Base-by-base conservation (phyloP, 441 rosid genomes). In the Macaranga tanarius region DNA sequence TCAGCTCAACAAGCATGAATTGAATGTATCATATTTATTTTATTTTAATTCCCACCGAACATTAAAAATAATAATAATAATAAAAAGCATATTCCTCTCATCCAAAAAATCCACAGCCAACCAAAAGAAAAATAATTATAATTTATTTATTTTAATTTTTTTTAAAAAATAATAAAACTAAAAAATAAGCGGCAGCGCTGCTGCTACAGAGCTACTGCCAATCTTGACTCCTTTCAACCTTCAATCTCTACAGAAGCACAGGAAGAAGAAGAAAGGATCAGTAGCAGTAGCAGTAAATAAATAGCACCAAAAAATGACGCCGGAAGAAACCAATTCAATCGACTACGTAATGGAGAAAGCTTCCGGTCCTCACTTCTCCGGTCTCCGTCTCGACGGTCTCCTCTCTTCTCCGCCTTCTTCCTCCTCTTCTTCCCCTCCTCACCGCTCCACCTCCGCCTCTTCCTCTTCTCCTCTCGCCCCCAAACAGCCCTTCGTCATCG, bases 321-420 rank as follows among this genome's bases (percentile, higher is more conserved):
- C 89, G 81, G 93, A 79, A 79, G 83, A 83, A 56, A 76, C 90
- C 26, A 80, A 52, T 42, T 84, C 89, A 54, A 86, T 92, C n/a
- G 99, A 92, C 79, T 90, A 84, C 76, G 96, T 82, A 75, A 95
- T 95, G 98, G 99, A 92, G 87, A 92, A 89, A 78, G 97, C 99
- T 7, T 90, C 91, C 13, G 99, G 99, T 42, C 92, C 96, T 13
- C 99, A 95, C 89, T 95, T 92, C 87, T 95, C 98, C 79, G 98
- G 99, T 79, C 88, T 95, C 62, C 98, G 91, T 60, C 84, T 89
- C 50, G 95, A 92, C 80, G 89, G 91, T 50, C 89, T 77, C 64
- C 87, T 83, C 47, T 83, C 87, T 31, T 80, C 86, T 65, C 91
- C 88, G 8, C 83, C 87, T 55, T 76, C 88, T 5, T 51, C 89